Percentiles rank a stretch among this genome's conserved stretches.
Conservation (phyloP, 176 grass and related monocot species). For the Tillandsia fasciculata region DNA sequence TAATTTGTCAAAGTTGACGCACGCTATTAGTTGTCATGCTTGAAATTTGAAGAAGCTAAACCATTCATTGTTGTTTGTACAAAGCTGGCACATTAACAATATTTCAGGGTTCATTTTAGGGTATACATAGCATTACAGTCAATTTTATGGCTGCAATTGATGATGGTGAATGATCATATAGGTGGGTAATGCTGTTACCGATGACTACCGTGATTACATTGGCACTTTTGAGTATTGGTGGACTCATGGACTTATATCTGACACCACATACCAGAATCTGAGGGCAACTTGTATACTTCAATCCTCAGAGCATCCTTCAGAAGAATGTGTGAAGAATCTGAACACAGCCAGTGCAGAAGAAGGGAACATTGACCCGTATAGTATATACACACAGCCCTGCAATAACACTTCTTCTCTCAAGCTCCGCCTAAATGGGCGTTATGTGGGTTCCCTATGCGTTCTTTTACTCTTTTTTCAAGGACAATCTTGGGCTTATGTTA, state of each 20-base stretch:
- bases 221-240: slow-evolving; percentile 99
- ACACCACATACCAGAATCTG: slow-evolving; percentile 72
- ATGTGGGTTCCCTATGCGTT: slow-evolving; percentile 38
- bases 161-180: slow-evolving; percentile 24
- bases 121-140: slow-evolving; percentile 7
- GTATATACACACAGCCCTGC: slow-evolving; percentile 73
- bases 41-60: too few relatives aligned
- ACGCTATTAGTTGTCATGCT: too few relatives aligned
- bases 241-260: slow-evolving; percentile 89
- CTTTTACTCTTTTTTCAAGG: background rate
- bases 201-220: slow-evolving; percentile 89
- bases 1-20: too few relatives aligned
- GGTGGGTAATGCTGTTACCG: slow-evolving; percentile 92
- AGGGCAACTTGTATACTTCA: slow-evolving; percentile 52
- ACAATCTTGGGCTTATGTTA: background rate
- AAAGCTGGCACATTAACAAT: too few relatives aligned
- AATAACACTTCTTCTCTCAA: slow-evolving; percentile 60
- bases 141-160: slow-evolving; percentile 1
- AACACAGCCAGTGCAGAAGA: slow-evolving; percentile 63
- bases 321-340: slow-evolving; percentile 65
- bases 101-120: background rate
- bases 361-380: slow-evolving; percentile 94
- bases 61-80: too few relatives aligned
- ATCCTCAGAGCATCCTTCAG: slow-evolving; percentile 73
- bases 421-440: slow-evolving; percentile 49